phyloP scores from a whole-genome alignment of 2,329 filamentous ascomycete genomes.

The Bisporella sp. region DNA sequence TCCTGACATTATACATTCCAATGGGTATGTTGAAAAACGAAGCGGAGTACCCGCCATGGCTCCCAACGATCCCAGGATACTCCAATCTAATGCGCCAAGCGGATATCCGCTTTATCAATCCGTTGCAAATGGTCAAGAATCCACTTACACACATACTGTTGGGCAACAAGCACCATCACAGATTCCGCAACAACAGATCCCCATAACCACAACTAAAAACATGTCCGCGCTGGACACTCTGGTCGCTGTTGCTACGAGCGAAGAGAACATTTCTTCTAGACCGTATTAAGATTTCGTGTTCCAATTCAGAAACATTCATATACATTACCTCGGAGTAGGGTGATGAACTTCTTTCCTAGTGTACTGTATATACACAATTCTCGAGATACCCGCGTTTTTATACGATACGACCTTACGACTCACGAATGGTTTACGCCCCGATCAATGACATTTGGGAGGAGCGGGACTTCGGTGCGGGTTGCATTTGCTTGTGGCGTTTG shows the following conservation, averaged over 20 bases:
- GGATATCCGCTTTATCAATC: slow-evolving; percentile 24
- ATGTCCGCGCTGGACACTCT: slow-evolving; percentile 54
- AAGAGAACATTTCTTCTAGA: slow-evolving; percentile 32
- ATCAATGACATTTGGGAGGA: no score
- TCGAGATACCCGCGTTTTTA: slow-evolving; percentile 21
- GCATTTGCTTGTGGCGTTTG: no score
- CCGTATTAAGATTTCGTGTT: not conserved
- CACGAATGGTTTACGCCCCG: not conserved
- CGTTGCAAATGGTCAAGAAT: slow-evolving; percentile 8
- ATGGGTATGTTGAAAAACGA: slow-evolving; percentile 39
- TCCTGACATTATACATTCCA: slow-evolving; percentile 43
- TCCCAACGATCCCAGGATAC: slow-evolving; percentile 5
- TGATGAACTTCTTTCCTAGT: slow-evolving; percentile 5
- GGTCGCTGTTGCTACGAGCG: slow-evolving; percentile 58
- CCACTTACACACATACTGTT: slow-evolving; percentile 19
- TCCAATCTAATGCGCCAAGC: slow-evolving; percentile 19
- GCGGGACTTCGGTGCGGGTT: no score
- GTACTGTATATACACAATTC: slow-evolving; percentile 20
- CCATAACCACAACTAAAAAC: slow-evolving; percentile 32
- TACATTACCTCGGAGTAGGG: not conserved
- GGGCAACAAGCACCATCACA: slow-evolving; percentile 24
- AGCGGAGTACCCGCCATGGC: slow-evolving; percentile 12
- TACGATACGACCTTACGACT: slow-evolving; percentile 16
- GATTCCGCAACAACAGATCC: slow-evolving; percentile 28
- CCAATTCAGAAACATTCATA: not conserved